These are phyloP conservation scores for Suillus discolor DNA, from an alignment of 768 basidiomycete species.

Conservation along the genomic window DNA sequence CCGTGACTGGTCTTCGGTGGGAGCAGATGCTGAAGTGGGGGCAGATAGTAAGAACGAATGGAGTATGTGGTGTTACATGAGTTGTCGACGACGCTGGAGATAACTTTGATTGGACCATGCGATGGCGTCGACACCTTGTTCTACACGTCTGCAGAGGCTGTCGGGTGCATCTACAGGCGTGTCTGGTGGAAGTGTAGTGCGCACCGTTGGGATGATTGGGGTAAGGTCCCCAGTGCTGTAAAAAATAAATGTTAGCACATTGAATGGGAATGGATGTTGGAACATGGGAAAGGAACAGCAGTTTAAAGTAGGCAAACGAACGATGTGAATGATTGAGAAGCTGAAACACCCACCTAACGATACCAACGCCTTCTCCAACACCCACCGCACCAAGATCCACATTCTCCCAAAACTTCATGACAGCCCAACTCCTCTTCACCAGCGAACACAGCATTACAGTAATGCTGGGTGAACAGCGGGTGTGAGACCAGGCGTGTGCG, in stretches of 20 bases:
- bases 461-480: slow-evolving; percentile 40
- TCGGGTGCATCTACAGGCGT: slow-evolving; percentile 52
- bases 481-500: slow-evolving; percentile 77
- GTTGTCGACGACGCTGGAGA: slow-evolving; percentile 86
- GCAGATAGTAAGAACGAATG: slow-evolving; percentile 71
- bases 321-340: slow-evolving; percentile 8
- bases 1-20: slow-evolving; percentile 20
- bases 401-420: slow-evolving; percentile 94
- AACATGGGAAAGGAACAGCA: background rate
- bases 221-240: slow-evolving; percentile 75
- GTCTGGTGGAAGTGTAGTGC: slow-evolving; percentile 46
- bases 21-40: slow-evolving; percentile 28
- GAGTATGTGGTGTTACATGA: slow-evolving; percentile 86
- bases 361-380: slow-evolving; percentile 57
- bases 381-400: slow-evolving; percentile 81
- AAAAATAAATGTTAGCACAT: background rate
- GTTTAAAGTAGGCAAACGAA: slow-evolving; percentile 3
- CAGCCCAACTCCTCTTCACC: slow-evolving; percentile 90
- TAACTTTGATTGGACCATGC: slow-evolving; percentile 75
- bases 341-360: slow-evolving; percentile 52
- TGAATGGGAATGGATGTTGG: background rate
- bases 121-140: slow-evolving; percentile 77
- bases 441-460: slow-evolving; percentile 31
- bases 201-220: slow-evolving; percentile 73
- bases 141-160: slow-evolving; percentile 72